Percentiles rank a stretch among this genome's conserved stretches.
Conservation (phyloP, 257 asterid species). For the Solanum bukasovii region DNA sequence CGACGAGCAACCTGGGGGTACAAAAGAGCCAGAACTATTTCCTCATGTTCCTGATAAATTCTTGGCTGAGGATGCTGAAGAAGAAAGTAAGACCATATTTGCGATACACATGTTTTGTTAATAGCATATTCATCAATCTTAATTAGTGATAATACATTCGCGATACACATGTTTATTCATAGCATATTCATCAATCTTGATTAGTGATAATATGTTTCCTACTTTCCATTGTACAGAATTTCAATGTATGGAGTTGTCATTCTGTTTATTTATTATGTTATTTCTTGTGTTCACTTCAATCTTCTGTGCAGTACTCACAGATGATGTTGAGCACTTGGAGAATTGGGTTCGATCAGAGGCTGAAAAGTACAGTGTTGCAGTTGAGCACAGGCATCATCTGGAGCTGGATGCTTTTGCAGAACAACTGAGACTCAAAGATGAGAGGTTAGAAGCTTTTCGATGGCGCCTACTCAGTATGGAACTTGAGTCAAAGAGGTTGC, state of each 20-base stretch:
- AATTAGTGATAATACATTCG: neutral
- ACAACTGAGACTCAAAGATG: slow-evolving; percentile 71
- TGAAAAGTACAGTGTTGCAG: slow-evolving; percentile 29
- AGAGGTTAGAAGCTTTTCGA: slow-evolving; percentile 56
- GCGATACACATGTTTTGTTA: neutral
- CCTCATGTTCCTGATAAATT: slow-evolving; percentile 24
- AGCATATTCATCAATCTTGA: neutral
- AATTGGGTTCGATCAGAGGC: slow-evolving; percentile 46
- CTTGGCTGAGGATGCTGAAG: slow-evolving; percentile 29
- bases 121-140: neutral
- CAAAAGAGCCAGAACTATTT: slow-evolving; percentile 16
- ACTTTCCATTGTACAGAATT: neutral
- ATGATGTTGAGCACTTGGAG: slow-evolving; percentile 36
- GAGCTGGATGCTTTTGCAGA: slow-evolving; percentile 83
- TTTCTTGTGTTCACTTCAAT: neutral
- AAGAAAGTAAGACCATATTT: slow-evolving; percentile 34
- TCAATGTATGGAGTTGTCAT: neutral
- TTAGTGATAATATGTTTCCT: neutral
- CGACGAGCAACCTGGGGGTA: slow-evolving; percentile 20
- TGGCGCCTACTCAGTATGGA: slow-evolving; percentile 84
- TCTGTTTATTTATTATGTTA: neutral
- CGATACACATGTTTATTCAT: neutral
- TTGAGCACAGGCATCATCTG: slow-evolving; percentile 46
- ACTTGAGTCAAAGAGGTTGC: slow-evolving; percentile 60
- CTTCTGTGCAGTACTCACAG: slow-evolving; percentile 10